Base-by-base conservation (phyloP, 2,329 filamentous ascomycete species). In the Monosporascus sp. region DNA sequence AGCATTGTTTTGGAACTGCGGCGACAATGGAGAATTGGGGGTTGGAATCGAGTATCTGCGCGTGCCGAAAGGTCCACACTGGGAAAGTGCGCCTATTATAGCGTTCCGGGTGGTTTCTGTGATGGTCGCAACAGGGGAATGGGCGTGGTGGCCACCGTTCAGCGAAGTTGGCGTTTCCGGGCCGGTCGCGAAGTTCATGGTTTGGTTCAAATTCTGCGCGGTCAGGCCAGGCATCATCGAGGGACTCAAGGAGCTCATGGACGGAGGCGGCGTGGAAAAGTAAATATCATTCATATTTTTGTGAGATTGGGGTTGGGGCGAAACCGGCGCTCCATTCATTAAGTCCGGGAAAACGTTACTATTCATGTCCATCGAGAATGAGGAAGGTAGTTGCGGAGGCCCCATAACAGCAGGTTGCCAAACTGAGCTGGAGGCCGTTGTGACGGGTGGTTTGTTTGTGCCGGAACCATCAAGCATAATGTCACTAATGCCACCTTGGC, bases 401-500 rank as follows among this genome's bases (percentile, higher is more conserved):
- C 82, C 79, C 71, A 89, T 86, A 64, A 91, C 76, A 40, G 84
- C 78, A 49, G 82, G 78, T 64, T 87, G 83, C 85, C 88, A 91
- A 75, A 88, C 84, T 49, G 82, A 79, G 60, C 78, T 76, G 49
- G 79, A 75, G 51, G 75, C 74, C 3, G 76, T 72, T 20, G 77
- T 72, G 53, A 78, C 73, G 38, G 79, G 76, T 41, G 80, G 78
- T 60, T 86, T 84, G 69, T 86, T 87, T 5, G 43, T 46, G n/a
- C 43, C 43, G 38, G 83, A 84, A 55, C 89, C 90, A 70, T 97
- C 91, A 54, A 94, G 78, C 87, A 96, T 91, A 55, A 91, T 85
- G 68, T 97, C 94, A 71, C 90, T 95, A 70, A 92, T 89, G 49
- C 87, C 89, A 68, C 89, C 93, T 66, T 95, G 92, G 72, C 92